phyloP scores from a whole-genome alignment of 768 basidiomycete genomes.

The Kwoniella dejecticola region DNA sequence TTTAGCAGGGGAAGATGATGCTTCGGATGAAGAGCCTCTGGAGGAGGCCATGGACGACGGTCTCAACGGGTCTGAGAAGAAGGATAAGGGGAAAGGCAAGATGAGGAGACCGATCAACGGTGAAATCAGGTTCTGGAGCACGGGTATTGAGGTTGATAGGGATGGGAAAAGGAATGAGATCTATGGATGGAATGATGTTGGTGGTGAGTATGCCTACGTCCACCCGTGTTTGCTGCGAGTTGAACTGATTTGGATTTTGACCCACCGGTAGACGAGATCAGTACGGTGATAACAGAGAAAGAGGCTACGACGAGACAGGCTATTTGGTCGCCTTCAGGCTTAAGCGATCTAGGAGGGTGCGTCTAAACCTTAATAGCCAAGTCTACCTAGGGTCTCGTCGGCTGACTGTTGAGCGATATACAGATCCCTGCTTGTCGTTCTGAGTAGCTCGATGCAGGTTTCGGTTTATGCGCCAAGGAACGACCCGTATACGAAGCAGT shows the following conservation, averaged over 20 bases:
- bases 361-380: slow-evolving; percentile 2
- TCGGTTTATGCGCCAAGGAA: slow-evolving; percentile 38
- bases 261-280: slow-evolving; percentile 25
- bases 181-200: slow-evolving; percentile 35
- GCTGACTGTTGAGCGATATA: too few species aligned
- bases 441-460: slow-evolving; percentile 32
- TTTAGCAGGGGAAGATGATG: not conserved
- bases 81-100: slow-evolving; percentile 1
- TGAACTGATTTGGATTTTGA: not conserved
- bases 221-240: not conserved
- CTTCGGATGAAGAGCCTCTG: slow-evolving; percentile 15
- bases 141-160: slow-evolving; percentile 35
- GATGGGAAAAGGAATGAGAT: slow-evolving; percentile 25
- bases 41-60: slow-evolving; percentile 3
- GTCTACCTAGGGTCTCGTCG: not conserved
- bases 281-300: slow-evolving; percentile 13
- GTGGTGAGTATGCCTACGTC: slow-evolving; percentile 27
- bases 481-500: slow-evolving; percentile 39
- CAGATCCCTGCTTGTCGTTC: slow-evolving; percentile 40
- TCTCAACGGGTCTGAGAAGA: not conserved
- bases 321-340: slow-evolving; percentile 44
- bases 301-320: slow-evolving; percentile 24
- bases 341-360: slow-evolving; percentile 45
- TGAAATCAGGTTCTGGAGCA: slow-evolving; percentile 37
- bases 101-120: slow-evolving; percentile 29